A percentile compares a stretch with the other conserved stretches of the same genome.
Conservation (phyloP, 768 basidiomycete genomes). For the Russula olivacea region DNA sequence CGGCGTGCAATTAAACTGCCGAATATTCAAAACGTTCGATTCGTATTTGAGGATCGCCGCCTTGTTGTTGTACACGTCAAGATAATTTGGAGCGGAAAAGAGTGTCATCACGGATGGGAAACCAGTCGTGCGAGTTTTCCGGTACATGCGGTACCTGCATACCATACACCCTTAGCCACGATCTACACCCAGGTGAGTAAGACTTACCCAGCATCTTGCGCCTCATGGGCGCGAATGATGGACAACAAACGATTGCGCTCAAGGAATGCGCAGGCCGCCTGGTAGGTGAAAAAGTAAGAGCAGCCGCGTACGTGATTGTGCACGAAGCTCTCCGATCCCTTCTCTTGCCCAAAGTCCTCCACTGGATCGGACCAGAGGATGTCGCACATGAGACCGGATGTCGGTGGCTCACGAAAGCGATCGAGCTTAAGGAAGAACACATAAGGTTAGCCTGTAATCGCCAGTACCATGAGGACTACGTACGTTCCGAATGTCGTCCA, state of each 20-base stretch:
- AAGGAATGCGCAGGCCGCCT: constrained; percentile 94
- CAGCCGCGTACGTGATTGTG: constrained; percentile 98
- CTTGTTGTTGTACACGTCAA: constrained; percentile 99
- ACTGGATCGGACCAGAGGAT: constrained; percentile 98
- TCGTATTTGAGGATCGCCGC: constrained; percentile 99
- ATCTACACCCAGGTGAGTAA: background rate
- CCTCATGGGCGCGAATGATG: constrained; percentile 97
- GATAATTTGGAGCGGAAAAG: constrained; percentile 96
- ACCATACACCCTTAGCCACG: background rate
- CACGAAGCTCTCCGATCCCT: constrained; percentile 81
- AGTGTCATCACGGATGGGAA: constrained; percentile 99
- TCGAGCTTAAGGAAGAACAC: constrained; percentile 57
- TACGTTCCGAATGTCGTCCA: constrained; percentile 89
- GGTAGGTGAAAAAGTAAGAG: constrained; percentile 93
- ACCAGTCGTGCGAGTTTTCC: constrained; percentile 95
- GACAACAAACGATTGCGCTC: constrained; percentile 95
- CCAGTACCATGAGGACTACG: constrained; percentile 29
- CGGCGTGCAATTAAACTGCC: constrained; percentile 95
- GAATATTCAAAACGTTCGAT: constrained; percentile 97
- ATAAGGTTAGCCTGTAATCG: background rate
- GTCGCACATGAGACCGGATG: constrained; percentile 96
- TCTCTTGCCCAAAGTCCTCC: constrained; percentile 95
- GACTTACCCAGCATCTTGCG: constrained; percentile 89
- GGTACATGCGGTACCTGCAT: constrained; percentile 91
- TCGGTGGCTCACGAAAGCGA: constrained; percentile 97